Evolutionary conservation across 1,284 basidiomycete species (phyloP), one percentile per base, ranked within the genome.

Genomic region (Sphaerobolus stellatus): DNA sequence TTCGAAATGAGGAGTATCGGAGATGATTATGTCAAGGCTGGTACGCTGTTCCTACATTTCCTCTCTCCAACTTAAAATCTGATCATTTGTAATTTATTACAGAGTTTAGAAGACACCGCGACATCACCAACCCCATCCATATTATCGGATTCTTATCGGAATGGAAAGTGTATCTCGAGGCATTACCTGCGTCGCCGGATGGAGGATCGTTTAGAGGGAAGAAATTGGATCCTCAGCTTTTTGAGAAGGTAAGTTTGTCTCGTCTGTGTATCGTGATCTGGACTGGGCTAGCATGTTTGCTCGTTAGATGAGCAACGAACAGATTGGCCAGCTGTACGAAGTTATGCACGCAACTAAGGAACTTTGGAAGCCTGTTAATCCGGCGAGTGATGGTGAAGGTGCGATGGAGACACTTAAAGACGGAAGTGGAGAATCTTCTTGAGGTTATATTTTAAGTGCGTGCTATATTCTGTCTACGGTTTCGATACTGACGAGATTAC

Each of bases 81-180:
- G n/a, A n/a, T n/a, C n/a, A n/a, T n/a, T n/a, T n/a, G n/a, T n/a
- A n/a, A n/a, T n/a, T n/a, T n/a, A n/a, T n/a, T n/a, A 36, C 56
- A 91, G 94, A 98, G 69, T 97, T 96, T 68, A 83, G 88, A 20
- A 76, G 87, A 48, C 94, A 95, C 59, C 81, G 75, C 61, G 74
- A 80, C n/a, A 82, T 86, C 11, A 86, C 86, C 30, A 96, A 97
- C 71, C 90, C 92, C 2, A 77, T 88, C 5, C 85, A 96, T 68
- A 84, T 96, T 59, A 94, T 97, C 67, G 93, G 92, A 2, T 98
- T 98, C 67, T 75, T 97, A 16, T 88, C 87, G 4, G 90, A 96
- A 64, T 97, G 94, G 94, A 96, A 95, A 69, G 67, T 82, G 56
- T 98, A 97, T 68, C 77, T 97, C 52, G 91, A 95, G 63, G 73